Evolutionary conservation across 495 filamentous ascomycete genomes (phyloP).

Genomic region (Trichoderma virens): DNA sequence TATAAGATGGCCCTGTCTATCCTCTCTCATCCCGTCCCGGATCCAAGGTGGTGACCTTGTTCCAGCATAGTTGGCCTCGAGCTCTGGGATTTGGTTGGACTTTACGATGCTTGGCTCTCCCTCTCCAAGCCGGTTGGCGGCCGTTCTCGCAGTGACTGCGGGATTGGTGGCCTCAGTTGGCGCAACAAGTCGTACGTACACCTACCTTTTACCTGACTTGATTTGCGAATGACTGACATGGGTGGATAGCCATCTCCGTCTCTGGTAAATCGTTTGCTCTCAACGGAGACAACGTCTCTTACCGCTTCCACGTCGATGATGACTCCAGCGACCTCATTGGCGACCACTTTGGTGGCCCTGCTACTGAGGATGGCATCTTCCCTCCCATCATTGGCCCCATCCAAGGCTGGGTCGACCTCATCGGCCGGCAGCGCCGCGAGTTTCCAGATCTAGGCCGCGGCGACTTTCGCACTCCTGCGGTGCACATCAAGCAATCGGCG

Average conservation of each 20-base stretch:
- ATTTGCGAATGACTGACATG: not conserved
- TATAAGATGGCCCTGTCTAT: not conserved
- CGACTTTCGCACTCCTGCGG: constrained; percentile 46
- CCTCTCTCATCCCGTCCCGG: not conserved
- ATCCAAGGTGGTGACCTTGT: not conserved
- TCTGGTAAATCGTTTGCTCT: constrained; percentile 33
- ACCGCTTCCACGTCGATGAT: constrained; percentile 47
- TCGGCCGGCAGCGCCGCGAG: constrained; percentile 43
- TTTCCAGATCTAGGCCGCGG: constrained; percentile 49
- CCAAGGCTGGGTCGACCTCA: constrained; percentile 38
- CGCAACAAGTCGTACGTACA: not conserved
- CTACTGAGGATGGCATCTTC: constrained; percentile 26
- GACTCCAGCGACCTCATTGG: constrained; percentile 39
- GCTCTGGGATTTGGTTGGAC: not conserved
- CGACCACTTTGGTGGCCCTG: constrained; percentile 46
- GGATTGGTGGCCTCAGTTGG: not conserved
- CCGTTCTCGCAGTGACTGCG: not conserved
- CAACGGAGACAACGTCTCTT: constrained; percentile 41
- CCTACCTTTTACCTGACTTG: not conserved
- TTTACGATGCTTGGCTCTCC: not conserved
- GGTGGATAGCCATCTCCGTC: not conserved
- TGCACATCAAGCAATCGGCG: constrained; percentile 40
- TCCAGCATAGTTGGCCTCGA: not conserved
- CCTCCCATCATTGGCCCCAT: constrained; percentile 22
- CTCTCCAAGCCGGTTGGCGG: not conserved